A percentile compares a stretch with the other conserved stretches of the same genome.
These are phyloP conservation scores for Neurospora sp. DNA, from an alignment of 495 filamentous ascomycete genomes.

Conservation along the genomic window DNA sequence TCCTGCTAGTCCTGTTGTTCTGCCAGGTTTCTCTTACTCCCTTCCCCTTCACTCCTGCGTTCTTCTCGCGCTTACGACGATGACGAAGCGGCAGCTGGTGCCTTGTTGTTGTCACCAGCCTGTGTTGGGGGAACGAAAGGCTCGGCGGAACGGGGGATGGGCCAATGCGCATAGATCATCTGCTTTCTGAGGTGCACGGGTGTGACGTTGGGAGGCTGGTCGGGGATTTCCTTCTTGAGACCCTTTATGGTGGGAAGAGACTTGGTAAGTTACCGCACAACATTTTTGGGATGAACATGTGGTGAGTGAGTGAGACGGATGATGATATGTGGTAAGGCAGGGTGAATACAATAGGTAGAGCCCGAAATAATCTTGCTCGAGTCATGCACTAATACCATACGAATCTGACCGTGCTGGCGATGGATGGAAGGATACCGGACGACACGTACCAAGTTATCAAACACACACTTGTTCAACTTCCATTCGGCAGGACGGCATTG, in stretches of 20 bases:
- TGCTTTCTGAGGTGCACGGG: constrained; percentile 75
- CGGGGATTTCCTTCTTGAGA: constrained; percentile 84
- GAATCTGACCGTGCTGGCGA: neutral
- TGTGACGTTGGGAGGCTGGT: constrained; percentile 59
- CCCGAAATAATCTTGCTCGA: neutral
- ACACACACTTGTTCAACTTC: constrained; percentile 84
- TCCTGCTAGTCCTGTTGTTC: constrained; percentile 3
- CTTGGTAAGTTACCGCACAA: neutral
- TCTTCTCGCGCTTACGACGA: neutral
- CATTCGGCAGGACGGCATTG: constrained; percentile 75
- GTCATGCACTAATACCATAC: neutral
- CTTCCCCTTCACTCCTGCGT: neutral
- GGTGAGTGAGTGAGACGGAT: neutral
- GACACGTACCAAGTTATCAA: constrained; percentile 76
- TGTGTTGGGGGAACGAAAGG: constrained; percentile 22
- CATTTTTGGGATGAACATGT: neutral
- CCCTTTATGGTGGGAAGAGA: constrained; percentile 41
- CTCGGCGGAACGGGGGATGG: constrained; percentile 29
- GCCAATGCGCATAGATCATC: constrained; percentile 61
- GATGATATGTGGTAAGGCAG: no score
- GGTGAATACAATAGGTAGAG: neutral
- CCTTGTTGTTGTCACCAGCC: neutral
- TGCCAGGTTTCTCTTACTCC: constrained; percentile 5
- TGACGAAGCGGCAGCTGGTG: neutral
- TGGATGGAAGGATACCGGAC: neutral